Conservation (phyloP, 1,139 yeast species). For the Diutina ranongensis region DNA sequence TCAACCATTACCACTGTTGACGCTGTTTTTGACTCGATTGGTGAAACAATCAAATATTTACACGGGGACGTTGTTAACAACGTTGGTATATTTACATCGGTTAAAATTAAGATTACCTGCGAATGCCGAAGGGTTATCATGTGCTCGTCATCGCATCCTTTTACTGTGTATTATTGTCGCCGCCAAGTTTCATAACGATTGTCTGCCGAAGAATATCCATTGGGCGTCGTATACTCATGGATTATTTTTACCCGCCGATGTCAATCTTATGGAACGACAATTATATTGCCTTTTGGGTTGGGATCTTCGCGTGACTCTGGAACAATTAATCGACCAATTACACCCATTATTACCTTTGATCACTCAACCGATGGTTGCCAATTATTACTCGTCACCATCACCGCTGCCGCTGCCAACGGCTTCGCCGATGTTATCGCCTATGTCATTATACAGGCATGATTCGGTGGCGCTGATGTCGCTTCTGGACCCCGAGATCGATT, state of each 20-base stretch:
- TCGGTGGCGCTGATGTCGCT: neutral
- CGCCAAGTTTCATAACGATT: conserved; percentile 66
- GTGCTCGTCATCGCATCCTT: conserved; percentile 68
- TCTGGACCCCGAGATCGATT: neutral
- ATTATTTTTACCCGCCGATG: conserved; percentile 52
- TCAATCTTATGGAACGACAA: conserved; percentile 74
- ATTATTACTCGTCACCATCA: conserved; percentile 7
- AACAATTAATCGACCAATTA: conserved; percentile 39
- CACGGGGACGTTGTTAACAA: conserved; percentile 66
- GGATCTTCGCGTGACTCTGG: conserved; percentile 49
- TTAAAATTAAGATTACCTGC: conserved; percentile 49
- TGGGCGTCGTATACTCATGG: conserved; percentile 76
- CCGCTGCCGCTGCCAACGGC: neutral
- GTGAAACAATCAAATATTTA: conserved; percentile 66
- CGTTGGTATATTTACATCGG: conserved; percentile 55
- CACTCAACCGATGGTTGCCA: conserved; percentile 36
- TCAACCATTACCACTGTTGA: conserved; percentile 41
- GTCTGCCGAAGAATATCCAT: conserved; percentile 64
- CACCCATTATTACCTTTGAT: conserved; percentile 51
- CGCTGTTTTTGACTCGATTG: conserved; percentile 60
- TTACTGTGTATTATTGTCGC: conserved; percentile 62
- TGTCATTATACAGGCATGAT: neutral
- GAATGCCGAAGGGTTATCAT: conserved; percentile 66
- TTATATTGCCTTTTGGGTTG: conserved; percentile 55
- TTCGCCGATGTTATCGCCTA: conserved; percentile 1